phyloP scores from a whole-genome alignment of 495 filamentous ascomycete species.

The Cercophora samala region DNA sequence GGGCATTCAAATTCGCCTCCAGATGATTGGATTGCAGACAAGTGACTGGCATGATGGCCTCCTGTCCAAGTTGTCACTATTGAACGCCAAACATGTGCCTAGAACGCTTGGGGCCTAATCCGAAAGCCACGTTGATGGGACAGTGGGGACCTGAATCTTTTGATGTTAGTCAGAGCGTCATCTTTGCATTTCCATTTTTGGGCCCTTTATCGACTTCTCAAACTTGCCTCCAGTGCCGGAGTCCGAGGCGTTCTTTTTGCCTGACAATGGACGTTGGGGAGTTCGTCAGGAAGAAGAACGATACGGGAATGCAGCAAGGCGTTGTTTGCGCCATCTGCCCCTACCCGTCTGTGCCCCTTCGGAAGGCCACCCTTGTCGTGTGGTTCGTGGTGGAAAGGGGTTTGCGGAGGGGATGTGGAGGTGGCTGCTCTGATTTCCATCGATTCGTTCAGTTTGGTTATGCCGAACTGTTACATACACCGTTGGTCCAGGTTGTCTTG shows the following conservation, averaged over 20 bases:
- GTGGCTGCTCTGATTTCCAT: not conserved
- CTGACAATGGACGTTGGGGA: not conserved
- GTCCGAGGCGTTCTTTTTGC: not conserved
- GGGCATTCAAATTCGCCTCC: not conserved
- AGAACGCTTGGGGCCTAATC: too few species aligned
- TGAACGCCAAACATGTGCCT: conserved; percentile 5
- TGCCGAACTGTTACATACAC: not conserved
- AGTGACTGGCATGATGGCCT: conserved; percentile 8
- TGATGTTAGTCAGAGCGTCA: not conserved
- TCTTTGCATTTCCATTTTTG: not conserved
- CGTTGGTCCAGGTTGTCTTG: not conserved
- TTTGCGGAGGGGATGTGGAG: not conserved
- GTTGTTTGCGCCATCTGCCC: not conserved
- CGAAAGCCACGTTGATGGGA: conserved; percentile 5
- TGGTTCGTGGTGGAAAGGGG: not conserved
- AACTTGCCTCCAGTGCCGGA: not conserved
- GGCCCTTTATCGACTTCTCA: not conserved
- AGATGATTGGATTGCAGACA: not conserved
- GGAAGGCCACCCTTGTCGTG: not conserved
- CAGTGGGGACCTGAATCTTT: not conserved
- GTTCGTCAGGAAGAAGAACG: not conserved
- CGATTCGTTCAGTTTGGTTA: not conserved
- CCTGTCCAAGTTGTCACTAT: conserved; percentile 8
- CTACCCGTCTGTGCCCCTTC: not conserved
- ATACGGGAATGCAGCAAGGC: not conserved